phyloP scores from a whole-genome alignment of 495 filamentous ascomycete genomes.

The Friedmanniomyces endolithicus region DNA sequence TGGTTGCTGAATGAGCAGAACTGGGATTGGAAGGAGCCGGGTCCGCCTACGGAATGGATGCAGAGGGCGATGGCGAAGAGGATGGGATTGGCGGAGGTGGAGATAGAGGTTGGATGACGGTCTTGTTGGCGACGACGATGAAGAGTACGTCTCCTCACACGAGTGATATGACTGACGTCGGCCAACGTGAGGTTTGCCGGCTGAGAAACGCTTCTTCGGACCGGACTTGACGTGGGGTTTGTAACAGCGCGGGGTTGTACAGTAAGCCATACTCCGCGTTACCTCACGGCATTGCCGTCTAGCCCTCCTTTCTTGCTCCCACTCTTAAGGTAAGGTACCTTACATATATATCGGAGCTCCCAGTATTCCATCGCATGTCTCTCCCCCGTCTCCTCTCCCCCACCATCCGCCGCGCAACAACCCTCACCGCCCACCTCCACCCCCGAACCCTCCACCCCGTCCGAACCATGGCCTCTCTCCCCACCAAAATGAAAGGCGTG shows the following conservation, averaged over 20 bases:
- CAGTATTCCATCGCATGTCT: slow-evolving; percentile 9
- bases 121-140: background rate
- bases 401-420: slow-evolving; percentile 4
- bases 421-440: slow-evolving; percentile 8
- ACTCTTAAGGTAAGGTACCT: too few relatives aligned
- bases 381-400: slow-evolving; percentile 5
- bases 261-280: too few relatives aligned
- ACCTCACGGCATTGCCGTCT: too few relatives aligned
- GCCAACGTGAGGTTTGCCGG: too few relatives aligned
- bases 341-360: background rate
- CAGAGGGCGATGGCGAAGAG: slow-evolving; percentile 10
- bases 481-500: slow-evolving; percentile 65
- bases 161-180: too few relatives aligned
- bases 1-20: slow-evolving; percentile 59
- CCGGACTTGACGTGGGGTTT: too few relatives aligned
- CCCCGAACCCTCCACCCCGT: background rate
- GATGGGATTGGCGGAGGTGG: slow-evolving; percentile 3
- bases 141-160: slow-evolving; percentile 7
- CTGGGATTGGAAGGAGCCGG: slow-evolving; percentile 49
- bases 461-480: slow-evolving; percentile 36
- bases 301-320: too few relatives aligned
- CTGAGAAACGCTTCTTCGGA: too few relatives aligned
- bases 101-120: background rate
- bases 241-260: too few relatives aligned
- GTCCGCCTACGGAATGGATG: slow-evolving; percentile 15